Base-by-base conservation (phyloP, 306 rosid species). In the Inga leiocalycina region DNA sequence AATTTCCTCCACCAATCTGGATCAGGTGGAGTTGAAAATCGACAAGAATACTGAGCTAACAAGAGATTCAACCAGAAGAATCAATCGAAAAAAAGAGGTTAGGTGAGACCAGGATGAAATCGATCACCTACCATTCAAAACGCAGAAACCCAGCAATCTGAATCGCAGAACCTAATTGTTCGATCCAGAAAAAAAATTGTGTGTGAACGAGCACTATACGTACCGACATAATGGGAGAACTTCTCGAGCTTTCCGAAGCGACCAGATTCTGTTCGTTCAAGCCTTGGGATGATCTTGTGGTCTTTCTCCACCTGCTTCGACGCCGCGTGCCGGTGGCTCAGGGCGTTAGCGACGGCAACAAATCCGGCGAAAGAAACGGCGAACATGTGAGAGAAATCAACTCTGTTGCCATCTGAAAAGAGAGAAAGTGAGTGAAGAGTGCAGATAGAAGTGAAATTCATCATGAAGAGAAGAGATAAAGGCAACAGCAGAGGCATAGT, bases 151-250 rank as follows among this genome's bases (percentile, higher is more conserved):
- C 22, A 65, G 71, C 14, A 4, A 34, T 65, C 71, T 32, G 0
- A 62, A 62, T 62, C 69, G 11, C 39, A 27, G 6, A 62, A 62
- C 30, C 69, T 62, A 37, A 30, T 62, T 62, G 6, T 24, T 12
- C 35, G 9, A 30, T 27, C 39, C 69, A 12, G 6, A 45, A 45
- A 45, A 45, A 11, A 27, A 27, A 11, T 30, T 11, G 17, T 4
- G 8, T 2, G 17, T 3, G 12, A 45, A 2, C 49, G 49, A 22
- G 24, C 24, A 70, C 45, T 4, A 48, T 12, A 65, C 71, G 43
- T 88, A 95, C 98, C 98, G 43, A 92, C 92, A 71, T 92, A 95
- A 77, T 90, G 86, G 13, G 99, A 87, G 87, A 95, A 93, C 46
- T 85, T 88, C 51, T 95, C 99, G 30, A 93, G 79, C 41, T 78